Evolutionary conservation across 2,329 filamentous ascomycete species (phyloP).

Genomic region (Atkinsonella texensis): DNA sequence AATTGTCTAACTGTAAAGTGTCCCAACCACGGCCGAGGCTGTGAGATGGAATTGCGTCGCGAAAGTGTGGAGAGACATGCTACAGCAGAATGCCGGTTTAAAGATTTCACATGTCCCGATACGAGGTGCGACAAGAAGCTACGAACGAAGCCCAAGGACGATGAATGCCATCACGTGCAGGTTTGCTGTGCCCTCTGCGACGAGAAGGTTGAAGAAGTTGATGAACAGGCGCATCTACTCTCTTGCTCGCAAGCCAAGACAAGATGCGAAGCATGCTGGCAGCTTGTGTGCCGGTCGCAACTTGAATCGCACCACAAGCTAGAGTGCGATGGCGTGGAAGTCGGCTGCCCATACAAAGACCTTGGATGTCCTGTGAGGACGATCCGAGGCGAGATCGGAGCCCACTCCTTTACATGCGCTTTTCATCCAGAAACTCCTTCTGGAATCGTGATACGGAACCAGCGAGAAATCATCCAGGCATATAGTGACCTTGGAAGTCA

Average conservation of each 20-base stretch:
- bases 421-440: constrained; percentile 39
- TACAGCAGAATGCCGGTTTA: constrained; percentile 42
- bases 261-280: constrained; percentile 37
- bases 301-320: constrained; percentile 34
- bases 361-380: constrained; percentile 24
- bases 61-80: constrained; percentile 45
- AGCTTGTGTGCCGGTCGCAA: constrained; percentile 30
- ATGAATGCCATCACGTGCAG: constrained; percentile 42
- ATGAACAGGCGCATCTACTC: constrained; percentile 23
- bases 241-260: constrained; percentile 34
- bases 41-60: constrained; percentile 36
- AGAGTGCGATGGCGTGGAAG: constrained; percentile 37
- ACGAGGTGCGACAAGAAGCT: constrained; percentile 38
- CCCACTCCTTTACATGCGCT: constrained; percentile 36
- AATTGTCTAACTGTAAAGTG: constrained; percentile 48
- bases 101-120: constrained; percentile 43
- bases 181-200: constrained; percentile 42
- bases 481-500: constrained; percentile 23
- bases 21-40: constrained; percentile 40
- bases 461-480: constrained; percentile 35
- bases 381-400: constrained; percentile 25
- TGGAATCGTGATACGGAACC: constrained; percentile 35
- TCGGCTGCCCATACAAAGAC: constrained; percentile 34
- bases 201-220: constrained; percentile 33
- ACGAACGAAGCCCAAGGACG: constrained; percentile 35